Conservation (phyloP, 352 stramenopile species). For the Phytophthora palmivora region DNA sequence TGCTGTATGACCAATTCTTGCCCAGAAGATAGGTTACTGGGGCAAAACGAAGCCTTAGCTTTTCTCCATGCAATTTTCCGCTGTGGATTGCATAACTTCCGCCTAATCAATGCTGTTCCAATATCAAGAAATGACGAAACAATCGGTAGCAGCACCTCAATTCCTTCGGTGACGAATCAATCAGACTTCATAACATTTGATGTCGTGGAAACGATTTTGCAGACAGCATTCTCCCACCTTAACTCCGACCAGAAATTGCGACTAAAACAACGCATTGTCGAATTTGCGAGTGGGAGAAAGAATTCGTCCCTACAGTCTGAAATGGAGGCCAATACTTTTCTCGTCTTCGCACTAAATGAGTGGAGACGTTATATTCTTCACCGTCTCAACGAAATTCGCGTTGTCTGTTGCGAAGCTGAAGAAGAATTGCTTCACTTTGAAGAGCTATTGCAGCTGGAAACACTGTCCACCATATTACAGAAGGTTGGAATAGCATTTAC, state of each 20-base stretch:
- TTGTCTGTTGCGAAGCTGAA: conserved; percentile 64
- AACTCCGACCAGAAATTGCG: conserved; percentile 56
- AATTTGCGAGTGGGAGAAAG: conserved; percentile 23
- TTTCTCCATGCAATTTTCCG: conserved; percentile 70
- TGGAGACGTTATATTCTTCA: conserved; percentile 76
- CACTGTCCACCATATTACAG: conserved; percentile 55
- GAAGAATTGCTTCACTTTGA: conserved; percentile 67
- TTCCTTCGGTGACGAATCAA: background rate
- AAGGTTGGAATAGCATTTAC: conserved; percentile 53
- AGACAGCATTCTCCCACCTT: conserved; percentile 58
- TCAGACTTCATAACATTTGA: conserved; percentile 47
- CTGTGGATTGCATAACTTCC: conserved; percentile 66
- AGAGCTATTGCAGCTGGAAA: conserved; percentile 58
- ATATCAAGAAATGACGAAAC: background rate
- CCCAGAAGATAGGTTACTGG: conserved; percentile 65
- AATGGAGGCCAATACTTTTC: conserved; percentile 59
- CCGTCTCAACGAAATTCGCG: conserved; percentile 73
- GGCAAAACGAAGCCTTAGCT: conserved; percentile 71
- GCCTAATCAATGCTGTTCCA: conserved; percentile 45
- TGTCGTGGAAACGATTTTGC: conserved; percentile 52
- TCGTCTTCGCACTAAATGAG: conserved; percentile 66
- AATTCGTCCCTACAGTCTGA: conserved; percentile 3
- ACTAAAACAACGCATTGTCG: conserved; percentile 42
- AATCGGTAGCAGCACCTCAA: background rate
- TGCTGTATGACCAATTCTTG: conserved; percentile 73